Evolutionary conservation across 2,329 filamentous ascomycete species (phyloP), one percentile per base, ranked within the genome.

Genomic region (Dendrostoma leiphaemia): DNA sequence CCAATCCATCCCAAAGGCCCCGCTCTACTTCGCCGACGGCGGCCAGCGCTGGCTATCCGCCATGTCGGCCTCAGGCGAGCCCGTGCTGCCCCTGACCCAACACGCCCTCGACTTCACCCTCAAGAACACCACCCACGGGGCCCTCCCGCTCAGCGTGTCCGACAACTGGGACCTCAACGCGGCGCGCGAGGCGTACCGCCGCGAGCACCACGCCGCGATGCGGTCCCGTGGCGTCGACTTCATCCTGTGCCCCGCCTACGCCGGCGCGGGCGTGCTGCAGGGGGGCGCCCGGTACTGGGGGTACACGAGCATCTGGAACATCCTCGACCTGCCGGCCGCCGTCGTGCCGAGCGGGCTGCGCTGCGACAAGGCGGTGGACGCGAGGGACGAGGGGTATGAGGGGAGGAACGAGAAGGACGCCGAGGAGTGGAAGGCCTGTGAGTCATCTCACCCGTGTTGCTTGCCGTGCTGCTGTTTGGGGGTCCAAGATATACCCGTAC

Each of bases 301-400:
- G 3, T 64, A 63, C 24, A 63, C 61, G 3, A 54, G 58, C 12
- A 60, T 64, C 49, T 64, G 59, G 54, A 62, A 62, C 31, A 56
- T 62, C 9, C 37, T 64, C 5, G 61, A 64, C 28, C 41, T 59
- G 21, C 62, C 62, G 15, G 48, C 54, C 32, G 48, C 41, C 15
- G 52, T 62, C 8, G 38, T 64, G 12, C 62, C 62, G 29, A 62
- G 59, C 15, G 55, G 55, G 9, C 7, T 57, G n/a, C 26, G 12
- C 4, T 51, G 51, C 21, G 52, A 57, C n/a, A 45, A 35, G 8
- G 13, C 6, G 1, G 26, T 55, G 31, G 55, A 57, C 46, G 48
- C 26, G 35, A 51, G 17, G 24, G 56, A 59, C 3, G 50, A 45
- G 17, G 48, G 15, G 1, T 54, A 59, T 21, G 23, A 24, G 29